Conservation (phyloP, 371 early-diverging fungal genomes). For the Mucor mucedo region DNA sequence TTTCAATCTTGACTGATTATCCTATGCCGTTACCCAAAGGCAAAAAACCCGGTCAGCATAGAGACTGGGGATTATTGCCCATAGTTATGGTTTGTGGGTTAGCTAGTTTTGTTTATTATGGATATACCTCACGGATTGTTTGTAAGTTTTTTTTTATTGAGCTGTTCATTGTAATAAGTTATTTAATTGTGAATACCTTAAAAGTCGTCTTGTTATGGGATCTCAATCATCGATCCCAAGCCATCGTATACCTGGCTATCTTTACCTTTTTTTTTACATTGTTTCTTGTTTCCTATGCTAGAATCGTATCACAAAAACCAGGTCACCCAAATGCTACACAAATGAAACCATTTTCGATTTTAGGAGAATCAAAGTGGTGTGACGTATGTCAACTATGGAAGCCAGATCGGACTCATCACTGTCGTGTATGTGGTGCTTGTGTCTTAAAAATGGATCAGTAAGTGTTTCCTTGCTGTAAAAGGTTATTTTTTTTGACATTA, state of each 20-base stretch:
- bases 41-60: slow-evolving; percentile 41
- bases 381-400: slow-evolving; percentile 55
- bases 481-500: background rate
- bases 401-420: slow-evolving; percentile 67
- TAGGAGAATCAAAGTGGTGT: slow-evolving; percentile 56
- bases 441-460: slow-evolving; percentile 70
- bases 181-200: background rate
- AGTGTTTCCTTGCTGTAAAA: slow-evolving; percentile 13
- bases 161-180: background rate
- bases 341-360: slow-evolving; percentile 17
- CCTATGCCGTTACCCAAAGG: slow-evolving; percentile 42
- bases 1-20: slow-evolving; percentile 42
- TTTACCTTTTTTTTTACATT: slow-evolving; percentile 22
- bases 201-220: slow-evolving; percentile 25
- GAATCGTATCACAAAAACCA: slow-evolving; percentile 23
- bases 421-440: slow-evolving; percentile 64
- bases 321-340: slow-evolving; percentile 18
- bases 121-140: slow-evolving; percentile 29
- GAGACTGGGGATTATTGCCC: slow-evolving; percentile 44
- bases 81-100: slow-evolving; percentile 31
- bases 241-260: slow-evolving; percentile 17
- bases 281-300: slow-evolving; percentile 26
- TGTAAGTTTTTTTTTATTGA: slow-evolving; percentile 19
- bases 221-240: slow-evolving; percentile 7
- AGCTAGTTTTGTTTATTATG: slow-evolving; percentile 31